phyloP scores from a whole-genome alignment of 2,329 filamentous ascomycete species.

The Fusarium sp. region DNA sequence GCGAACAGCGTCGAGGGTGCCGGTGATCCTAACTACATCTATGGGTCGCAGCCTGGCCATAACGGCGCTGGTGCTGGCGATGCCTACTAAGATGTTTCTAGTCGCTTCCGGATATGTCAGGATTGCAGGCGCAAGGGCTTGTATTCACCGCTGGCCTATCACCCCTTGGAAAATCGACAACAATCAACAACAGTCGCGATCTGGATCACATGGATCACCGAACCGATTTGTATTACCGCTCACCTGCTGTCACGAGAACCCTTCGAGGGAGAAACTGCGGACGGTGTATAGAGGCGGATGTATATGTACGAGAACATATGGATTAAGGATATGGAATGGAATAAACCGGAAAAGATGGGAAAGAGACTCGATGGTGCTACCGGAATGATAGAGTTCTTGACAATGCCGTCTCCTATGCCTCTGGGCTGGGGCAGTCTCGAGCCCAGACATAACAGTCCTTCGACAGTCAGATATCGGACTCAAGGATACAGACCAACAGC shows the following conservation, averaged over 20 bases:
- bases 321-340: constrained; percentile 2
- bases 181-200: not conserved
- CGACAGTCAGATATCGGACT: constrained; percentile 27
- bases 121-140: not conserved
- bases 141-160: not conserved
- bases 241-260: constrained; percentile 12
- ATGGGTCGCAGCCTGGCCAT: constrained; percentile 65
- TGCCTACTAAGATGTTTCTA: constrained; percentile 57
- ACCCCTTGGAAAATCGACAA: not conserved
- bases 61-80: constrained; percentile 68
- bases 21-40: constrained; percentile 62
- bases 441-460: constrained; percentile 18
- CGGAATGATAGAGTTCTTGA: constrained; percentile 37
- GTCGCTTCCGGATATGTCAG: not conserved
- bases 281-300: constrained; percentile 25
- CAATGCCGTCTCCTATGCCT: constrained; percentile 26
- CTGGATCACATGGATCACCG: not conserved
- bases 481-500: constrained; percentile 38
- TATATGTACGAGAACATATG: constrained; percentile 27
- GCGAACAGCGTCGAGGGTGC: constrained; percentile 55
- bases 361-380: constrained; percentile 16
- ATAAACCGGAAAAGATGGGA: not conserved
- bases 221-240: constrained; percentile 25
- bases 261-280: constrained; percentile 12
- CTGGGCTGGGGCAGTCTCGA: constrained; percentile 36